phyloP scores from a whole-genome alignment of 345 rosid species.

The Luvunga scandens region DNA sequence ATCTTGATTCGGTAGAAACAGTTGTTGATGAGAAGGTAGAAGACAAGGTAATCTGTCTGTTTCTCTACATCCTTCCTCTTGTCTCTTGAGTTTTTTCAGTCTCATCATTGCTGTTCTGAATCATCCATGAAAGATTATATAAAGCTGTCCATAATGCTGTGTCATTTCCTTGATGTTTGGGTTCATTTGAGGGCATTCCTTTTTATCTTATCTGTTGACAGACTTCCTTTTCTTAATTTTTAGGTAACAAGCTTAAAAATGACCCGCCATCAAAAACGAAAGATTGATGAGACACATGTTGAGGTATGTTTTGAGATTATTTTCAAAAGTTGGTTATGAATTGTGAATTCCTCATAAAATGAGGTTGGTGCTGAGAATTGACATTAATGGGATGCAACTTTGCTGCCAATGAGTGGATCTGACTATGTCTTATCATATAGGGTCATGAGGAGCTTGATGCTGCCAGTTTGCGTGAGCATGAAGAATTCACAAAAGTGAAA shows the following conservation, averaged over 20 bases:
- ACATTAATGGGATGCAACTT: neutral
- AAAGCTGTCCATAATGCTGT: neutral
- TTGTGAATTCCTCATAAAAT: neutral
- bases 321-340: neutral
- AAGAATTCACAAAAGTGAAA: constrained; percentile 98
- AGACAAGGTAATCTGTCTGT: constrained; percentile 62
- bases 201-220: neutral
- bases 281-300: constrained; percentile 96
- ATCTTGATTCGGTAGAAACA: constrained; percentile 85
- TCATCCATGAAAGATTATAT: neutral
- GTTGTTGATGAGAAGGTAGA: constrained; percentile 96
- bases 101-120: no score
- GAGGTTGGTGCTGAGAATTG: neutral
- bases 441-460: constrained; percentile 99
- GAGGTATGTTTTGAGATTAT: constrained; percentile 46
- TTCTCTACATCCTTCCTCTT: neutral
- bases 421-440: constrained; percentile 30
- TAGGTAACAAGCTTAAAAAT: constrained; percentile 95
- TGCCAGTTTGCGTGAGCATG: constrained; percentile 98
- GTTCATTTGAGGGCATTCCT: constrained; percentile 1
- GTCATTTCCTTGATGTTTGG: neutral
- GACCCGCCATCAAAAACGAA: constrained; percentile 97
- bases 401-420: neutral
- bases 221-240: constrained; percentile 1
- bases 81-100: neutral